These are phyloP conservation scores for Pyrenula aspistea DNA, from an alignment of 495 filamentous ascomycete species.

Conservation along the genomic window DNA sequence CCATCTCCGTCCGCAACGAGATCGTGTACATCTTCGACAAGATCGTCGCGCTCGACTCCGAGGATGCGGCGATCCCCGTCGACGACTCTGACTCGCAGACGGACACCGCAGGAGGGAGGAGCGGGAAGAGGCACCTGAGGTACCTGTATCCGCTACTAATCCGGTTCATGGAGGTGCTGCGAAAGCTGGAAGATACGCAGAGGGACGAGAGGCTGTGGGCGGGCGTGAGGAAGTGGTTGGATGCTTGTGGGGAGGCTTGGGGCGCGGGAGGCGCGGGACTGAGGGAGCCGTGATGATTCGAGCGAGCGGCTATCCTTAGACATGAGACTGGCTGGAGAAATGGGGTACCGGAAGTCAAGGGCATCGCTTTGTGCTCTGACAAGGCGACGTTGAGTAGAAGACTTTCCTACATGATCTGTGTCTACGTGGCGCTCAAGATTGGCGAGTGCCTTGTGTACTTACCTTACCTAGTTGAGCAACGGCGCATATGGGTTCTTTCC, in stretches of 20 bases:
- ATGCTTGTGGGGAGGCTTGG: slow-evolving; percentile 54
- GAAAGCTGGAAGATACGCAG: slow-evolving; percentile 48
- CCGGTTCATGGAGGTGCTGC: slow-evolving; percentile 55
- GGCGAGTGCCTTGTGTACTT: too few species aligned
- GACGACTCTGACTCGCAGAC: slow-evolving; percentile 25
- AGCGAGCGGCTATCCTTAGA: too few species aligned
- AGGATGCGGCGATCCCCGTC: slow-evolving; percentile 62
- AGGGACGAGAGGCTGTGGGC: slow-evolving; percentile 6
- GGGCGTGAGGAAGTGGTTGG: slow-evolving; percentile 33
- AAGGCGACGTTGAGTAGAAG: too few species aligned
- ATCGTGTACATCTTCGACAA: slow-evolving; percentile 56
- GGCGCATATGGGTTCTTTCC: too few species aligned
- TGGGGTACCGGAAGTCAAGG: too few species aligned
- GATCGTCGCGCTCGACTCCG: slow-evolving; percentile 53
- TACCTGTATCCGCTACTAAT: slow-evolving; percentile 74
- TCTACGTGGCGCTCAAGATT: too few species aligned
- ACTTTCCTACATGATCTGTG: too few species aligned
- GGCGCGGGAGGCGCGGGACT: slow-evolving; percentile 47
- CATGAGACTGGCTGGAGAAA: too few species aligned
- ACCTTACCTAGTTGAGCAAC: too few species aligned
- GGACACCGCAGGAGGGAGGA: slow-evolving; percentile 25
- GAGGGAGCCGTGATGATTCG: too few species aligned
- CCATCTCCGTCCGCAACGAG: slow-evolving; percentile 66
- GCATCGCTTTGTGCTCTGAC: too few species aligned
- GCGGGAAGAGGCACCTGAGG: slow-evolving; percentile 63